Evolutionary conservation across 257 asterid species (phyloP).

Genomic region (Schizonepeta tenuifolia): DNA sequence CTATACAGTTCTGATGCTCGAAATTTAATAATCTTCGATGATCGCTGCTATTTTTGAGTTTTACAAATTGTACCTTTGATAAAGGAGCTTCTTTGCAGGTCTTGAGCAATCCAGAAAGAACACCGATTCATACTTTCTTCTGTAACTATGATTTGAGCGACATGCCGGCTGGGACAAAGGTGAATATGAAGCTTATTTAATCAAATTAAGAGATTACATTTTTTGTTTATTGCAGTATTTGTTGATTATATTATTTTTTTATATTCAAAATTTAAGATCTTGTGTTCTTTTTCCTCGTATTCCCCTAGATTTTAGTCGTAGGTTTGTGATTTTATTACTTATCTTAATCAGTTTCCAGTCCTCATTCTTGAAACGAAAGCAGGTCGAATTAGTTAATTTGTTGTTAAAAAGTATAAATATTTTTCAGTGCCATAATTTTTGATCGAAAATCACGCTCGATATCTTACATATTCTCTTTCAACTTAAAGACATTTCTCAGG

Average conservation of each 20-base stretch:
- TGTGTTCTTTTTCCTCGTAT: neutral
- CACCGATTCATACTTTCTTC: constrained; percentile 89
- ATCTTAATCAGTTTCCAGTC: neutral
- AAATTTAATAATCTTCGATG: neutral
- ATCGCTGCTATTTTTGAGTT: constrained; percentile 10
- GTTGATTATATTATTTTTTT: neutral
- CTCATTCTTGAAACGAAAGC: neutral
- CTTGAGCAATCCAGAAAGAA: constrained; percentile 92
- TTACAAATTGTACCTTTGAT: constrained; percentile 11
- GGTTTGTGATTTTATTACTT: neutral
- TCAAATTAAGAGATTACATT: neutral
- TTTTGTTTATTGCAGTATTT: constrained; percentile 5
- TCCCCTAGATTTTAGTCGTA: constrained; percentile 20
- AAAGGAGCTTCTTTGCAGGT: constrained; percentile 53
- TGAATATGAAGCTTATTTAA: constrained; percentile 33
- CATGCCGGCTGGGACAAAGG: constrained; percentile 98
- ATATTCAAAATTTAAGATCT: neutral
- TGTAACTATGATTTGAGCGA: constrained; percentile 90
- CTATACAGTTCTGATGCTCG: constrained; percentile 5
- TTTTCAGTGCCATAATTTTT: neutral
- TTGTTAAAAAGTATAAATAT: neutral
- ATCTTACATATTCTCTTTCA: constrained; percentile 23
- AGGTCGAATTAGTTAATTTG: neutral
- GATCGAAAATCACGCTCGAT: neutral
- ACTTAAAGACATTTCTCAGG: constrained; percentile 77